phyloP scores from a whole-genome alignment of 345 rosid genomes.

The Pistacia integerrima region DNA sequence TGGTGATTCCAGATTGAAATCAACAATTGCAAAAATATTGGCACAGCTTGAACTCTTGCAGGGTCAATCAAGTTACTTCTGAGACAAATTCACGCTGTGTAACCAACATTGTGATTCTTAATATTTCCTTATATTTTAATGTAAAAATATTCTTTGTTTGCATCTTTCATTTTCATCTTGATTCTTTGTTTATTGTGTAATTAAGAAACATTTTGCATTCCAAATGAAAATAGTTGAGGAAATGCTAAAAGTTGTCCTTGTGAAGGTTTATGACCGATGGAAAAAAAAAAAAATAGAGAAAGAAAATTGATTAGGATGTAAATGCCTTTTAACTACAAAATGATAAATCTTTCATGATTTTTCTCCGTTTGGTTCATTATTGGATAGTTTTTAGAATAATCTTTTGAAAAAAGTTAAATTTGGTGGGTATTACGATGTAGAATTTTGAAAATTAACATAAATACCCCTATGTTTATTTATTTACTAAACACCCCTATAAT shows the following conservation, averaged over 20 bases:
- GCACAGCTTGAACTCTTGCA: slow-evolving; percentile 62
- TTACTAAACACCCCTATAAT: no score
- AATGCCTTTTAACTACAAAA: no score
- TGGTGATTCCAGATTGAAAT: slow-evolving; percentile 45
- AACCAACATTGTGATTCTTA: not conserved
- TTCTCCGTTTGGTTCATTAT: no score
- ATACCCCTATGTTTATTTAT: no score
- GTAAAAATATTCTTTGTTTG: not conserved
- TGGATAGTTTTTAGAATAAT: no score
- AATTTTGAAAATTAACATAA: no score
- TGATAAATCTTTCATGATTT: no score
- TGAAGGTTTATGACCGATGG: not conserved
- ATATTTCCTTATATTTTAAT: not conserved
- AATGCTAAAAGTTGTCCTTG: not conserved
- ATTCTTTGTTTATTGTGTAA: slow-evolving; percentile 3
- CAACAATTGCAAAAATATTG: slow-evolving; percentile 48
- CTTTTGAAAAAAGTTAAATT: no score
- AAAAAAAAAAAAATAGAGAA: no score
- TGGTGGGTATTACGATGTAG: no score
- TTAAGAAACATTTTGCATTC: not conserved
- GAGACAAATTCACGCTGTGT: slow-evolving; percentile 8
- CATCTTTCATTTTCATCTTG: slow-evolving; percentile 4
- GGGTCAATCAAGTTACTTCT: slow-evolving; percentile 63
- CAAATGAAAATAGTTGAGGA: not conserved
- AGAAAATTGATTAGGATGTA: no score